Base-by-base conservation (phyloP, 345 rosid species). In the Chamaenerion angustifolium region DNA sequence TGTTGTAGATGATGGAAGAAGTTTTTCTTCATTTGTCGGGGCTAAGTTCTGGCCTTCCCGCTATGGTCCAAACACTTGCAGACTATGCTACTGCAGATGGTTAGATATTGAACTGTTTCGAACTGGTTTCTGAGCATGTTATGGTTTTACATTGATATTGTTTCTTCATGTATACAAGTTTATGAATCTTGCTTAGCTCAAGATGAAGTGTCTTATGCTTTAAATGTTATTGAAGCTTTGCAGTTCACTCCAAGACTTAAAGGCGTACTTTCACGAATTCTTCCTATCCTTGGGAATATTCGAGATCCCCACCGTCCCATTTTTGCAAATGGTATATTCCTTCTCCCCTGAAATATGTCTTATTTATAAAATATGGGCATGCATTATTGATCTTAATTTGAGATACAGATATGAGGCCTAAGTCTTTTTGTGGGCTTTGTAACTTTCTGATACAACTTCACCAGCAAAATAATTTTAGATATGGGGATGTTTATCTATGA, bases 1-100 rank as follows among this genome's bases (percentile, higher is more conserved):
- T 43, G 46, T 67, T 48, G 27, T 59, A 90, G 98, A 86, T 90
- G 98, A 81, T 90, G 81, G 95, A 90, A 69, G 98, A 90, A 66
- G 77, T 90, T 64, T 81, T 76, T 73, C 78, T 79, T 63, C 83
- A 86, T 67, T 58, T 90, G 57, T 68, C 80, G 54, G 86, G 94
- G 54, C 71, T 81, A 3, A 81, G 80, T 62, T 65, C 86, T 48
- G 80, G 94, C 66, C 64, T 80, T 43, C 95, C 98, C 40, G 88
- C 88, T 55, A 86, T 90, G 95, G 82, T 83, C 75, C 95, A 86
- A 73, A 90, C 77, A 54, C 94, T 90, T 65, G 92, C 98, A 31
- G 98, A 90, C 69, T 90, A 83, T 68, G 92, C 98, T 64, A 77
- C 88, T 49, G 81, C 86, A 71, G 92, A 90, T 79, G 94, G 98